These are phyloP conservation scores for Rhododendron vialii DNA, from an alignment of 148 eudicot genomes.

Conservation along the genomic window DNA sequence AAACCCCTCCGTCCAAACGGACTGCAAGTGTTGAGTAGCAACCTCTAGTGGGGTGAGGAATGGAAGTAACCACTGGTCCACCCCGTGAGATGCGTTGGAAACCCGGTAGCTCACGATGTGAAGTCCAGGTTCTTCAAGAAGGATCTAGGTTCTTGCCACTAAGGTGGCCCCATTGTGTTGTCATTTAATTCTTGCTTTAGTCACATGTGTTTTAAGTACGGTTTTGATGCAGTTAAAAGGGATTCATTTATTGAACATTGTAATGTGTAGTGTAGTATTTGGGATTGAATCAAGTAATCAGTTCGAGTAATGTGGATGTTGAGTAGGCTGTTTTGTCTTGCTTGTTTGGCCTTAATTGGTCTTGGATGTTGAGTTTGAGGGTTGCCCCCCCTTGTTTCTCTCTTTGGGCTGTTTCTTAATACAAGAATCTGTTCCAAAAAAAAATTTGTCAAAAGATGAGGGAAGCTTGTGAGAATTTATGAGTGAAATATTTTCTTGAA, in stretches of 20 bases:
- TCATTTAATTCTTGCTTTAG: not conserved
- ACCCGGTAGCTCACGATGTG: not conserved
- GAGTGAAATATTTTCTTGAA: not conserved
- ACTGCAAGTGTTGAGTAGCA: not conserved
- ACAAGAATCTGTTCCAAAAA: too few relatives aligned
- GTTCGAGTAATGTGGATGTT: not conserved
- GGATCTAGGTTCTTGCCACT: not conserved
- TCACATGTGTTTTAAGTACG: not conserved
- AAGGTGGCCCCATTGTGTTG: not conserved
- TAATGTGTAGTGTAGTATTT: not conserved
- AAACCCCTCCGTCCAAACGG: not conserved
- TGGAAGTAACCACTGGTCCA: not conserved
- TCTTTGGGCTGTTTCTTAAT: too few relatives aligned
- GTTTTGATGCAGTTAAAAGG: not conserved
- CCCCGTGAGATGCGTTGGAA: not conserved
- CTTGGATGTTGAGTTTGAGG: too few relatives aligned
- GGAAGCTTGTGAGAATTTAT: not conserved
- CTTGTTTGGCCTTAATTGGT: too few relatives aligned
- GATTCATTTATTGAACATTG: not conserved
- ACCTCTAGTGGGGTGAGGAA: not conserved
- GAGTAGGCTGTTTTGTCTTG: too few relatives aligned
- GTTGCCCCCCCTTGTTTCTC: too few relatives aligned
- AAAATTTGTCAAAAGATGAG: not conserved
- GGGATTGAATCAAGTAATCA: not conserved
- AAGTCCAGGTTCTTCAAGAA: not conserved